Percentiles rank a stretch among this genome's conserved stretches.
Evolutionary conservation across 805 yeast species (phyloP).

Genomic region (Kodamaea hsintzibuensis): DNA sequence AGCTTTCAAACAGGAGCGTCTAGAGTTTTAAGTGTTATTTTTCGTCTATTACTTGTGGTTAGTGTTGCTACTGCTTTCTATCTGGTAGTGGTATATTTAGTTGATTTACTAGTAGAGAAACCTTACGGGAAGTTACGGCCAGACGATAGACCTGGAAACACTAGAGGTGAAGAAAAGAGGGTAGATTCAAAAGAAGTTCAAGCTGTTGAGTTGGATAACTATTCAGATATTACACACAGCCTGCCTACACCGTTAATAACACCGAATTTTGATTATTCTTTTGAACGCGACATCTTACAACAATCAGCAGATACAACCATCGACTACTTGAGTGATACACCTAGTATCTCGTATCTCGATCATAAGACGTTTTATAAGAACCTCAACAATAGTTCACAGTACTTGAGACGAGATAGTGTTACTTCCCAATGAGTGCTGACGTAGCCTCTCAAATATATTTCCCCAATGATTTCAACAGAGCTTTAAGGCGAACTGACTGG

Average conservation of each 20-base stretch:
- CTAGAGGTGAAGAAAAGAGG: too few relatives aligned
- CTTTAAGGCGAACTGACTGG: slow-evolving; percentile 10
- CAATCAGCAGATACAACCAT: background rate
- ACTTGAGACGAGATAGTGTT: slow-evolving; percentile 43
- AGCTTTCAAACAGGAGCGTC: background rate
- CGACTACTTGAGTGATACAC: slow-evolving; percentile 1
- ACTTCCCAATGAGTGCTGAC: slow-evolving; percentile 19
- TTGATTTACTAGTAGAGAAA: slow-evolving; percentile 5
- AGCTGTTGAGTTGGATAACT: background rate
- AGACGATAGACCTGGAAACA: background rate
- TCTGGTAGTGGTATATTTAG: background rate
- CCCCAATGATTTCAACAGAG: slow-evolving; percentile 30
- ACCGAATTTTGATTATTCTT: slow-evolving; percentile 3
- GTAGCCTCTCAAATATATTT: slow-evolving; percentile 30
- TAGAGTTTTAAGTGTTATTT: background rate
- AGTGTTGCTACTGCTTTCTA: background rate
- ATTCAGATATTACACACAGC: background rate
- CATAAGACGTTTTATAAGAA: slow-evolving; percentile 25
- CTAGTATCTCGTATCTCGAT: slow-evolving; percentile 7
- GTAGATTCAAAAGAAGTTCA: too few relatives aligned
- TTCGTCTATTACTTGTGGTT: slow-evolving; percentile 1
- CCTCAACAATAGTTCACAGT: slow-evolving; percentile 44
- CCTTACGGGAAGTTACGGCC: slow-evolving; percentile 7
- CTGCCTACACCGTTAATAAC: background rate
- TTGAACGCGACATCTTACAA: slow-evolving; percentile 7